Percentiles rank a stretch among this genome's conserved stretches.
phyloP scores from a whole-genome alignment of 2,329 filamentous ascomycete genomes.

The Sarocladiaceae sp. region DNA sequence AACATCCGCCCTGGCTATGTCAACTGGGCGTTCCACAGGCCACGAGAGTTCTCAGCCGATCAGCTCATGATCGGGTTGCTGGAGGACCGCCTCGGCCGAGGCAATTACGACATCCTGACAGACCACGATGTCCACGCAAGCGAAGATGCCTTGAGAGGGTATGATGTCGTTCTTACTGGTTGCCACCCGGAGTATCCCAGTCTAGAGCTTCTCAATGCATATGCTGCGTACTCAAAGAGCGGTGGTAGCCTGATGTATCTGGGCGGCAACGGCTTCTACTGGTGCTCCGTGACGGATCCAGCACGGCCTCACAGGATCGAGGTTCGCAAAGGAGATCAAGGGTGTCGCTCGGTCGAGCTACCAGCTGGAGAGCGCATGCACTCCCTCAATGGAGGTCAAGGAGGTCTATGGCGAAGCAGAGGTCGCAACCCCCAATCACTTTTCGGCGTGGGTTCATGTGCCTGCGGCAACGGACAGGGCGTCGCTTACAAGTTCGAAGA shows the following conservation, averaged over 20 bases:
- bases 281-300: constrained; percentile 18
- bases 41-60: constrained; percentile 29
- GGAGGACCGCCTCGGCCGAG: constrained; percentile 18
- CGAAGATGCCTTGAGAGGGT: constrained; percentile 14
- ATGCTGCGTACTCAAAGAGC: constrained; percentile 19
- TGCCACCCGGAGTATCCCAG: constrained; percentile 29
- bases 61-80: constrained; percentile 27
- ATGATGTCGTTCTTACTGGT: constrained; percentile 22
- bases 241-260: constrained; percentile 31
- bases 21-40: constrained; percentile 27
- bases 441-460: constrained; percentile 24
- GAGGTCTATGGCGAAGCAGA: constrained; percentile 26
- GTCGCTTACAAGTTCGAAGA: constrained; percentile 14
- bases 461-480: constrained; percentile 23
- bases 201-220: constrained; percentile 20
- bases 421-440: constrained; percentile 23
- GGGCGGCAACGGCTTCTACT: constrained; percentile 32
- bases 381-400: constrained; percentile 22
- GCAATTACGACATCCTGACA: constrained; percentile 27
- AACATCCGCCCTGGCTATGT: constrained; percentile 29
- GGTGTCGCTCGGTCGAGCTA: constrained; percentile 21
- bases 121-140: constrained; percentile 29
- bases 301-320: constrained; percentile 24
- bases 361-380: constrained; percentile 23
- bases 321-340: constrained; percentile 26